Conservation (phyloP, 1,139 yeast genomes). For the Hemisphaericaspora xylanilytica region DNA sequence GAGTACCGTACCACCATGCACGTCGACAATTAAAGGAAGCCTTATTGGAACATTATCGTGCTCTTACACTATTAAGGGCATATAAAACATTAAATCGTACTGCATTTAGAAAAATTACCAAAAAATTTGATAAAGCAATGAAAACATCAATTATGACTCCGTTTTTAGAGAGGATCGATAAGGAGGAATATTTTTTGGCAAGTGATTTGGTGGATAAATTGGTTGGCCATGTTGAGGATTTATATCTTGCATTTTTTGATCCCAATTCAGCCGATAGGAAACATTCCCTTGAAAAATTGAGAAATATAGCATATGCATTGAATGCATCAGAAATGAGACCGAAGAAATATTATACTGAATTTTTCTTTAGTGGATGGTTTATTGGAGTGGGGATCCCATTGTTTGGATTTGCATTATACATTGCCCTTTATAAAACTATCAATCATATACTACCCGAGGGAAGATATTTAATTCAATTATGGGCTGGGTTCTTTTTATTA, state of each 20-base stretch:
- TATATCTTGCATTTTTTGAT: slow-evolving; percentile 67
- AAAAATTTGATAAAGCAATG: slow-evolving; percentile 82
- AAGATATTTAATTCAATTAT: slow-evolving; percentile 67
- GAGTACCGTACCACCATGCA: slow-evolving; percentile 71
- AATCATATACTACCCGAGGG: slow-evolving; percentile 49
- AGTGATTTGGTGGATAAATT: slow-evolving; percentile 68
- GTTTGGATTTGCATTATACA: slow-evolving; percentile 48
- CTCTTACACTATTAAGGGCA: slow-evolving; percentile 73
- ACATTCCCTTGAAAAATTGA: slow-evolving; percentile 69
- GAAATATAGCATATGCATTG: slow-evolving; percentile 47
- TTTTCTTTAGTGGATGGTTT: slow-evolving; percentile 61
- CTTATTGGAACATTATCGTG: slow-evolving; percentile 73
- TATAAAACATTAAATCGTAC: slow-evolving; percentile 78
- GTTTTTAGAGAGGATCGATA: slow-evolving; percentile 61
- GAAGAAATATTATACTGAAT: slow-evolving; percentile 36
- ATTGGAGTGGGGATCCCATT: slow-evolving; percentile 73
- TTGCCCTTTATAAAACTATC: slow-evolving; percentile 45
- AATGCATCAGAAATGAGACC: slow-evolving; percentile 29
- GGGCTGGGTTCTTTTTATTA: slow-evolving; percentile 85
- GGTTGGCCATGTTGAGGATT: slow-evolving; percentile 60
- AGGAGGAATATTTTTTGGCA: slow-evolving; percentile 54
- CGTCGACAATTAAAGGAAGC: slow-evolving; percentile 75
- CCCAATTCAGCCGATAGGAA: slow-evolving; percentile 63
- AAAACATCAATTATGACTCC: slow-evolving; percentile 43
- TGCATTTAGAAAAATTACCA: slow-evolving; percentile 83